Evolutionary conservation across 2,329 filamentous ascomycete species (phyloP).

Genomic region (Chaetomiaceae sp.): DNA sequence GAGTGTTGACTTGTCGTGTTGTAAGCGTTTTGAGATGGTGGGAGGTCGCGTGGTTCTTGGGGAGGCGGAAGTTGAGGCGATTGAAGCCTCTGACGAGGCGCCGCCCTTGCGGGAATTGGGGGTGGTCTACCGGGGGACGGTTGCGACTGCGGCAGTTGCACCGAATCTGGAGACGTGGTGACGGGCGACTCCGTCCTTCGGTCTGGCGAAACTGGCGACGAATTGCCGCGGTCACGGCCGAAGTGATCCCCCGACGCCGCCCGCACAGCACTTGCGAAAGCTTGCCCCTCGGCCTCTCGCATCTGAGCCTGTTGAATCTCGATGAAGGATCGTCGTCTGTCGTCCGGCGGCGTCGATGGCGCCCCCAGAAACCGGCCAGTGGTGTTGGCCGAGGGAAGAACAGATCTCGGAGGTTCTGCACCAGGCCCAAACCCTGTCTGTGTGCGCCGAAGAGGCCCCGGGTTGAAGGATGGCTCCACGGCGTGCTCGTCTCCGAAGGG

Average conservation of each 20-base stretch:
- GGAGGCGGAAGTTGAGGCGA: conserved; percentile 10
- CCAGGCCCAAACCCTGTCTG: conserved; percentile 49
- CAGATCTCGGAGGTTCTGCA: conserved; percentile 21
- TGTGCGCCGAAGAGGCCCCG: conserved; percentile 48
- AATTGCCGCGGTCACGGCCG: conserved; percentile 4
- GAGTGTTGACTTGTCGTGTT: conserved; percentile 11
- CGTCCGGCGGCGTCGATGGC: conserved; percentile 37
- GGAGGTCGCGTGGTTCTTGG: conserved; percentile 12
- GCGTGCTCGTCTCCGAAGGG: conserved; percentile 22
- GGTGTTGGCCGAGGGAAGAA: conserved; percentile 29
- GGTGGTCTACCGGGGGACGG: conserved; percentile 6
- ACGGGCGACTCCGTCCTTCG: conserved; percentile 15
- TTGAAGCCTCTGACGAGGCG: conserved; percentile 5
- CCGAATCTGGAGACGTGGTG: conserved; percentile 23
- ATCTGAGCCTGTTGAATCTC: conserved; percentile 54
- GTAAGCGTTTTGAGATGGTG: conserved; percentile 13
- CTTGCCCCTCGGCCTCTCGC: conserved; percentile 53
- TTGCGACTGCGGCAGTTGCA: conserved; percentile 5
- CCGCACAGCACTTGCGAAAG: conserved; percentile 47
- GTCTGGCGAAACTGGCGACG: conserved; percentile 27
- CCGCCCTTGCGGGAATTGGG: conserved; percentile 9
- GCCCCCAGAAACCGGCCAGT: conserved; percentile 32
- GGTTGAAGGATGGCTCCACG: conserved; percentile 44
- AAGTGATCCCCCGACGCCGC: conserved; percentile 18
- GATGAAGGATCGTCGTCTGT: conserved; percentile 52